Base-by-base conservation (phyloP, 2,329 filamentous ascomycete species). In the Tolypocladium album region DNA sequence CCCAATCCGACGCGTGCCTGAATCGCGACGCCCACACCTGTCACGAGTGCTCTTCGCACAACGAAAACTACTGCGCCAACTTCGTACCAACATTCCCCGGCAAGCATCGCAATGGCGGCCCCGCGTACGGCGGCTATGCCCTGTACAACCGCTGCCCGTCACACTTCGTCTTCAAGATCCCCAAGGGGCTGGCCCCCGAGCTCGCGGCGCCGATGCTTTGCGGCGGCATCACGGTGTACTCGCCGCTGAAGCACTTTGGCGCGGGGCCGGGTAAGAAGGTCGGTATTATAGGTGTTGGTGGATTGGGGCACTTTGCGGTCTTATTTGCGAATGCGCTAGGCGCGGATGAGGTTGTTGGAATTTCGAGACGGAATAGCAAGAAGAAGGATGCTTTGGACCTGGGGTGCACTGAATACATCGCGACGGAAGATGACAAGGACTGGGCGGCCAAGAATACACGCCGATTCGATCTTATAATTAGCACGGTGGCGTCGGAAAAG, bases 231-330 rank as follows among this genome's bases (percentile, higher is more conserved):
- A 91, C 88, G 0, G 77, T 87, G 9, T 91, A 79, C 69, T 77
- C 79, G 13, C 88, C 88, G 1, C 71, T 91, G 56, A 77, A 76
- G 66, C 78, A 83, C 58, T 82, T 88, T 63, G 83, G 83, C 3
- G 82, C 79, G 56, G 88, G 87, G 0, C 86, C 86, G 0, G 87
- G 86, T 15, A 89, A 87, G 72, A 78, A 71, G 27, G 84, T 90
- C 2, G 87, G 82, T 1, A 82, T 90, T 61, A 75, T 89, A n/a
- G 87, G 87, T 2, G 76, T 90, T 15, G 87, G 87, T 9, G 87
- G 87, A 2, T 71, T 89, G 1, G 87, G 87, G 0, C 87, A 90
- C 72, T 85, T 89, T 65, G 88, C 83, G 5, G 73, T 90, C 11
- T 72, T 88, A 47, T 88, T 85, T 64, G 87, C 88, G 1, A 86